Evolutionary conservation across 352 stramenopile species (phyloP).

Genomic region (Pythium dissotocum): DNA sequence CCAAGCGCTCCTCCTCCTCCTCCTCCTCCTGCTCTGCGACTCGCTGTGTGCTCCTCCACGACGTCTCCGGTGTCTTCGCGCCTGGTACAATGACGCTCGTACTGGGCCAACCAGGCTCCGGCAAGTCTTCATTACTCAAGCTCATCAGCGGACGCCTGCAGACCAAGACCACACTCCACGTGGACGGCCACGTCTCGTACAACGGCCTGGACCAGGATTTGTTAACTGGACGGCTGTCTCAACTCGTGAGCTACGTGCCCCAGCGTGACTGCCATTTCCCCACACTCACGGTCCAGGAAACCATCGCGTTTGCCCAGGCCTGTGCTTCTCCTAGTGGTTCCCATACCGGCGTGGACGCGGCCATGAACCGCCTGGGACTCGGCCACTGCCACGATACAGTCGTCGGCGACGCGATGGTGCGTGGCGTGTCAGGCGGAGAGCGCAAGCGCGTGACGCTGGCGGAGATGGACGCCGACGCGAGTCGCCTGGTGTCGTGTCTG

Average conservation of each 20-base stretch:
- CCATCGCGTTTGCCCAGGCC: slow-evolving; percentile 53
- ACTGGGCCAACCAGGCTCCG: slow-evolving; percentile 51
- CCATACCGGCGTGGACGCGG: slow-evolving; percentile 29
- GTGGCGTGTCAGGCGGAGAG: slow-evolving; percentile 74
- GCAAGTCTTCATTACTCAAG: slow-evolving; percentile 63
- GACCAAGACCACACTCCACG: slow-evolving; percentile 36
- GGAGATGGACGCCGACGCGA: slow-evolving; percentile 62
- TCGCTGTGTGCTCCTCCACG: slow-evolving; percentile 38
- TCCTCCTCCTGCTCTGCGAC: slow-evolving; percentile 27
- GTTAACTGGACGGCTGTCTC: slow-evolving; percentile 37
- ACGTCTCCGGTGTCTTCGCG: slow-evolving; percentile 45
- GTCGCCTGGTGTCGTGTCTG: slow-evolving; percentile 2
- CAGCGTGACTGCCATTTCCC: slow-evolving; percentile 53
- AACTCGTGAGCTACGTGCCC: slow-evolving; percentile 53
- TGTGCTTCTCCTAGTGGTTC: slow-evolving; percentile 40
- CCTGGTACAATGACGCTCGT: slow-evolving; percentile 57
- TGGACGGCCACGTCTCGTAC: slow-evolving; percentile 44
- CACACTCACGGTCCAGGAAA: slow-evolving; percentile 48
- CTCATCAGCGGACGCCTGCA: slow-evolving; percentile 50
- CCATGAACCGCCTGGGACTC: slow-evolving; percentile 38
- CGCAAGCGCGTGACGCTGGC: slow-evolving; percentile 81
- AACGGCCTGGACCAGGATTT: slow-evolving; percentile 34
- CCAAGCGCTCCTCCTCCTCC: background rate
- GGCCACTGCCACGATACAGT: slow-evolving; percentile 62
- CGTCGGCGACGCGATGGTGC: slow-evolving; percentile 59